Evolutionary conservation across 352 stramenopile genomes (phyloP), one percentile per base, ranked within the genome.

Genomic region (Phytophthora foliorum): DNA sequence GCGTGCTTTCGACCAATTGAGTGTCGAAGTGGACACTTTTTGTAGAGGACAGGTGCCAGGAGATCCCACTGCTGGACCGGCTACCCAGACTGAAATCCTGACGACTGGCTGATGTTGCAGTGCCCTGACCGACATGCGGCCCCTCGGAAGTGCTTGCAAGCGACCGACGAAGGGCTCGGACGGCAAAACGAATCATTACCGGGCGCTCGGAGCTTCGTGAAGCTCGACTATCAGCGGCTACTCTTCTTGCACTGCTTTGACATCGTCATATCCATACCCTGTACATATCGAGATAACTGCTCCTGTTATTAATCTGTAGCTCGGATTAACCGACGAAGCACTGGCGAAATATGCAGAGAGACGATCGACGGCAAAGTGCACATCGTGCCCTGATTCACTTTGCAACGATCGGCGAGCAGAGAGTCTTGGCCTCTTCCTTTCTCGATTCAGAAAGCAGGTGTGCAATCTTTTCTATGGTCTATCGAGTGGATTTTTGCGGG

Each of bases 21-120:
- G 34, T 39, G 52, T 14, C 38, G 16, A 51, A 27, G 22, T 32
- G 57, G 57, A 65, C 57, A 42, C 39, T 22, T 42, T 34, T 52
- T 22, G 48, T 60, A 60, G 38, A 67, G 49, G 48, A 54, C 49
- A 67, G 48, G 38, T 59, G 49, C 41, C 19, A 50, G 11, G 41
- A 16, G 17, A 24, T 48, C 19, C n/a, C 21, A 45, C 38, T 45
- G 38, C 17, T 45, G 38, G 38, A 22, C 38, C 38, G 38, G 6
- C 38, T n/a, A 41, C 34, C 16, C 13, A 41, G 32, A 14, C 6
- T 38, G 32, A 42, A 10, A 42, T 8, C 36, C 36, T 42, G 16
- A 42, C 36, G 36, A 21, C 36, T 42, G 36, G 36, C 16, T 22
- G 38, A n/a, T 50, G 48, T 67, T 53, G 55, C 41, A 42, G 55